A percentile compares a stretch with the other conserved stretches of the same genome.
These are phyloP conservation scores for Blastocystis sp. DNA, from an alignment of 352 stramenopile genomes.

Conservation along the genomic window DNA sequence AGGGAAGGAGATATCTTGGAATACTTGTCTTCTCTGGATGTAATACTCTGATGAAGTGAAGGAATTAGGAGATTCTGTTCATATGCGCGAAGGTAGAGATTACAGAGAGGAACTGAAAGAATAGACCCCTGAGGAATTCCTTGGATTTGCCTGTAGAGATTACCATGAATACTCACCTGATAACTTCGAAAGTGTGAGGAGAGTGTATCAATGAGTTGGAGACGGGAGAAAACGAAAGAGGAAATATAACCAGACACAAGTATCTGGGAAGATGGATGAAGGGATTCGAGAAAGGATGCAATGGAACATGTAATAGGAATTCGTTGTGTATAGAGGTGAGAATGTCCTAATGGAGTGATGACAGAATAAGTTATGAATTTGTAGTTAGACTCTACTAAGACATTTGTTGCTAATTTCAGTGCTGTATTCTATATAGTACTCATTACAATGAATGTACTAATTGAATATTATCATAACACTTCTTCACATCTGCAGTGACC, in stretches of 20 bases:
- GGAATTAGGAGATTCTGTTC: not conserved
- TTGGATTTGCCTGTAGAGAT: not conserved
- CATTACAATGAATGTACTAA: not conserved
- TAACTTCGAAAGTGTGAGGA: not conserved
- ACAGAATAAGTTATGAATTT: not conserved
- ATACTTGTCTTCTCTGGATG: not conserved
- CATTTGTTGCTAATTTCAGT: not conserved
- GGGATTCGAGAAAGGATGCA: not conserved
- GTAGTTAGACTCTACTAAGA: not conserved
- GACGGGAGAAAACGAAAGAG: not conserved
- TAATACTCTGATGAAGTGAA: not conserved
- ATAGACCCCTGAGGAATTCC: conserved; percentile 21
- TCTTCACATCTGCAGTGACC: not conserved
- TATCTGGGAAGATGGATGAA: not conserved
- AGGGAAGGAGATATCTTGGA: not conserved
- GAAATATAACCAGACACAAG: not conserved
- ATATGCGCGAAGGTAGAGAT: not conserved
- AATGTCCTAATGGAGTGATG: not conserved
- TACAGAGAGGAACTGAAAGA: conserved; percentile 24
- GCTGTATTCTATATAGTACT: not conserved
- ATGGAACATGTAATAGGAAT: not conserved
- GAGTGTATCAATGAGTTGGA: not conserved
- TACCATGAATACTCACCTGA: not conserved
- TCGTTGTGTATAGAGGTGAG: not conserved
- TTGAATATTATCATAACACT: conserved; percentile 4